These are phyloP conservation scores for Mycena olivaceomarginata DNA, from an alignment of 768 basidiomycete genomes.

Conservation along the genomic window DNA sequence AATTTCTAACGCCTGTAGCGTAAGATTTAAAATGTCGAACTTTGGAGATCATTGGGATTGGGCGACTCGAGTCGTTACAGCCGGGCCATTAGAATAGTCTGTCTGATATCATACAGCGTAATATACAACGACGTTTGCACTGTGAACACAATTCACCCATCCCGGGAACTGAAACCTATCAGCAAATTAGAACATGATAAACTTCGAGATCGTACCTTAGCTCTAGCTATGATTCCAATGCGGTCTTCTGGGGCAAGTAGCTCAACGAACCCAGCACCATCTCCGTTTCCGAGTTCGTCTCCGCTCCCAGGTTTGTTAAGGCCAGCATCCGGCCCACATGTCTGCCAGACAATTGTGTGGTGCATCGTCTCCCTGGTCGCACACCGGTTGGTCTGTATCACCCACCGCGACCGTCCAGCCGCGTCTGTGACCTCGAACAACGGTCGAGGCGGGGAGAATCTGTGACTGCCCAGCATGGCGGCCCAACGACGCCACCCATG, in stretches of 20 bases:
- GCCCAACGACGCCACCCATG: not conserved
- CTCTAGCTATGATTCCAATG: conserved; percentile 19
- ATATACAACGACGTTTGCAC: conserved; percentile 4
- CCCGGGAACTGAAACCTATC: conserved; percentile 8
- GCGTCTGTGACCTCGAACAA: conserved; percentile 8
- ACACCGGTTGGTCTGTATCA: conserved; percentile 27
- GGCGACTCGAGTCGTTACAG: no score
- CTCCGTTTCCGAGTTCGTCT: conserved; percentile 21
- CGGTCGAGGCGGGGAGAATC: not conserved
- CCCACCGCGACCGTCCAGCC: conserved; percentile 5
- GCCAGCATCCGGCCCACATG: not conserved
- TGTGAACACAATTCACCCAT: conserved; percentile 16
- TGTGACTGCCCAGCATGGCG: not conserved
- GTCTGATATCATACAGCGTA: conserved; percentile 17
- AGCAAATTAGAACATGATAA: not conserved
- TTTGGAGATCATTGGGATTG: no score
- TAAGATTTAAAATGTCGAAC: no score
- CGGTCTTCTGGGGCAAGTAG: conserved; percentile 4
- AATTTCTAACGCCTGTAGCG: no score
- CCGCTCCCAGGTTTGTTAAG: conserved; percentile 13
- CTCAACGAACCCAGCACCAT: conserved; percentile 27
- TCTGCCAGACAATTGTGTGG: conserved; percentile 15
- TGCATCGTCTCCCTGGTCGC: not conserved
- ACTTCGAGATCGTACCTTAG: not conserved
- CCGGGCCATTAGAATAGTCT: no score